Evolutionary conservation across 2,329 filamentous ascomycete species (phyloP).

Genomic region (Trichoderma koningii): DNA sequence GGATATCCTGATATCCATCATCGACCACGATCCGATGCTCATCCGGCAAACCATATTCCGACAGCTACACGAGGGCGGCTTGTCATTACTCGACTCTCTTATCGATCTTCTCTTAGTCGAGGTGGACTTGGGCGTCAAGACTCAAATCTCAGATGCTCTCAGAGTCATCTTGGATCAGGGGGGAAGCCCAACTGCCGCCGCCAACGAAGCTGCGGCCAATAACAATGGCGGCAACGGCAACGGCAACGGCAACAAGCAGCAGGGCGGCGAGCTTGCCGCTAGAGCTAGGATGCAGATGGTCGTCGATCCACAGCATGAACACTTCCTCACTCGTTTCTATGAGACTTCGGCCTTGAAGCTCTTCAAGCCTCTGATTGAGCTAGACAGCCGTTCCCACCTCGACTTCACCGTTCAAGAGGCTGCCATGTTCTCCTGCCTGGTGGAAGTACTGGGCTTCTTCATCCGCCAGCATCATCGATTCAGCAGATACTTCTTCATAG

Average conservation of each 20-base stretch:
- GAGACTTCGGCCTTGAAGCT: constrained; percentile 81
- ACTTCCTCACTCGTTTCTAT: constrained; percentile 87
- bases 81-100: constrained; percentile 84
- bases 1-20: constrained; percentile 88
- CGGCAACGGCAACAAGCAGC: constrained; percentile 6
- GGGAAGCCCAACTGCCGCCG: constrained; percentile 45
- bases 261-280: constrained; percentile 59
- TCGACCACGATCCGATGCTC: constrained; percentile 94
- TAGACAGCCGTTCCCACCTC: constrained; percentile 70
- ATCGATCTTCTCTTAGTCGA: constrained; percentile 91
- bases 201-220: constrained; percentile 60
- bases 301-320: constrained; percentile 74
- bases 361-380: constrained; percentile 81
- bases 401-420: constrained; percentile 80
- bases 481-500: constrained; percentile 84
- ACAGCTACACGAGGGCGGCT: constrained; percentile 82
- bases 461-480: constrained; percentile 84
- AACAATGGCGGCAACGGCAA: constrained; percentile 49
- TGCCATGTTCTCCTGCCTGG: constrained; percentile 85
- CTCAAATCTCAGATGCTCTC: constrained; percentile 91
- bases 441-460: constrained; percentile 93
- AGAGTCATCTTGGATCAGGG: constrained; percentile 86
- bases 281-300: constrained; percentile 59
- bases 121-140: constrained; percentile 90
- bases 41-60: constrained; percentile 92